Evolutionary conservation across 306 rosid species (phyloP), one percentile per base, ranked within the genome.

Genomic region (Cotoneaster glaucophyllus): DNA sequence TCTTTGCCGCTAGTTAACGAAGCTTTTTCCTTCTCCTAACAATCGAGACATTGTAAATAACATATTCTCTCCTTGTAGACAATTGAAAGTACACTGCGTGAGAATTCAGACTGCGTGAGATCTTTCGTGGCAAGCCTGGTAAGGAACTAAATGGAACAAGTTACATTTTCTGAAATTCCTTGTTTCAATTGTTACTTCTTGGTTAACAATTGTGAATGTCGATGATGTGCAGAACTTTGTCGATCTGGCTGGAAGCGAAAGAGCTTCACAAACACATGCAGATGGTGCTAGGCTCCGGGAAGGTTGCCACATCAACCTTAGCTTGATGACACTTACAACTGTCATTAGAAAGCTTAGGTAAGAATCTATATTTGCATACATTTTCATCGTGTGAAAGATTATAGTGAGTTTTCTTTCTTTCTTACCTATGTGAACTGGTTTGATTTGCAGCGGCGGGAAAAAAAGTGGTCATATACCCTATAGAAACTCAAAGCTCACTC

Each of bases 251-350:
- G 99, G 99, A 83, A 96, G 99, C 70, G 99, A 96, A 88, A 93
- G 99, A 85, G 98, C 96, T 83, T 86, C 99, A 32, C 99, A 96
- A 77, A 90, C 99, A 77, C 96, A 93, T 79, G 86, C 98, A 37
- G 99, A 96, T 83, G 98, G 99, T 76, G 90, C 96, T 63, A 88
- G 99, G 88, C 94, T 96, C 74, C 86, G 96, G 89, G 99, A 96
- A 86, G 99, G 99, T 45, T 96, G 99, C 85, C 99, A 96, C 79
- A 96, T 96, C 73, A 96, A 96, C 85, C 99, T 96, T 77, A 96
- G 99, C 86, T 82, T 96, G 85, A 96, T 96, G 99, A 96, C 99
- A 65, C 99, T 96, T 72, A 96, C 99, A 70, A 96, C 99, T 82
- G 99, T 96, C 73, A 96, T 96, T 86, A 90, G 99, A 84, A 96